phyloP scores from a whole-genome alignment of 73 alveolate genomes.

The Effrenium voratum region DNA sequence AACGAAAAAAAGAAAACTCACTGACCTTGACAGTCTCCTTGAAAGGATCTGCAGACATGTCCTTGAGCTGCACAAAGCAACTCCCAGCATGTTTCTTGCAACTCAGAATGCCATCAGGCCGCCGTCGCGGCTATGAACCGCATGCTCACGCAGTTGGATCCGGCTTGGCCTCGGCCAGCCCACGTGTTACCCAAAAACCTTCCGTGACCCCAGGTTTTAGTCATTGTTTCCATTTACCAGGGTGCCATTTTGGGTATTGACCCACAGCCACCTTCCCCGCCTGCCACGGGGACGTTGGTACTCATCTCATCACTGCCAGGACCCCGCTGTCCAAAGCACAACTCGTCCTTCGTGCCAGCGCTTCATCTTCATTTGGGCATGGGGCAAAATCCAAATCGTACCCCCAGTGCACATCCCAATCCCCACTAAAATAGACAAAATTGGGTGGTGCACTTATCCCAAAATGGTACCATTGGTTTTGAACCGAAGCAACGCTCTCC shows the following conservation, averaged over 20 bases:
- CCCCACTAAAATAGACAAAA: too few relatives aligned
- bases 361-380: too few relatives aligned
- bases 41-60: constrained; percentile 67
- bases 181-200: background rate
- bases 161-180: constrained; percentile 4
- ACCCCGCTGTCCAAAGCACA: constrained; percentile 69
- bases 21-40: background rate
- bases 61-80: too few relatives aligned
- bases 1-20: background rate
- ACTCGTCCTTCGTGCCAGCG: background rate
- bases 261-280: background rate
- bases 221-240: background rate
- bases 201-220: background rate
- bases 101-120: too few relatives aligned
- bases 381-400: too few relatives aligned
- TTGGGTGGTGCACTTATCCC: too few relatives aligned
- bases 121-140: constrained; percentile 71
- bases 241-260: too few relatives aligned
- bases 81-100: too few relatives aligned
- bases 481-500: background rate
- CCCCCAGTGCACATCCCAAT: too few relatives aligned
- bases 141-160: constrained; percentile 35
- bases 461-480: too few relatives aligned
- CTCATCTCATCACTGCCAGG: constrained; percentile 42
- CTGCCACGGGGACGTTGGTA: constrained; percentile 46